These are phyloP conservation scores for Zangia roseola DNA, from an alignment of 768 basidiomycete species.

Conservation along the genomic window DNA sequence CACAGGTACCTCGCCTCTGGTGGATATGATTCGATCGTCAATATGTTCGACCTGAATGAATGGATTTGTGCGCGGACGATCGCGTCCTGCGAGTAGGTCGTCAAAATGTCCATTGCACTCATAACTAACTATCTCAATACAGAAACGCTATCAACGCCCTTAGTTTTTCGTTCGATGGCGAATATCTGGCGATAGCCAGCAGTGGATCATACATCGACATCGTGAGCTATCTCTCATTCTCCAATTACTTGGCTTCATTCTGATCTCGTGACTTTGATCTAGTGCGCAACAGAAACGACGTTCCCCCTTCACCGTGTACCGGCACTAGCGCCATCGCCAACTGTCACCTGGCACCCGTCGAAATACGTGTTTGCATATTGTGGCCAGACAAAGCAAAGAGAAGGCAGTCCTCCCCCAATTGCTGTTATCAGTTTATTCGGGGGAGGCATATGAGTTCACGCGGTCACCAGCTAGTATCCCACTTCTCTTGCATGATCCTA, in stretches of 20 bases:
- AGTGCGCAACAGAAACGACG: slow-evolving; percentile 82
- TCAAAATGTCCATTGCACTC: neutral
- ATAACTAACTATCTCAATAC: slow-evolving; percentile 4
- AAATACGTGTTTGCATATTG: slow-evolving; percentile 82
- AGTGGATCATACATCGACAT: slow-evolving; percentile 75
- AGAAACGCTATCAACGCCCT: slow-evolving; percentile 71
- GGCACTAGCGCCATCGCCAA: slow-evolving; percentile 66
- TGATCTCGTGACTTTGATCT: slow-evolving; percentile 1
- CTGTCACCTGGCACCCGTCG: slow-evolving; percentile 81
- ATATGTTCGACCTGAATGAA: slow-evolving; percentile 74
- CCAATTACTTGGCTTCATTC: neutral
- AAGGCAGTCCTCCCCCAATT: slow-evolving; percentile 62
- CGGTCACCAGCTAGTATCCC: neutral
- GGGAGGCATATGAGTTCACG: slow-evolving; percentile 31
- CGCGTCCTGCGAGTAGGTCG: slow-evolving; percentile 73
- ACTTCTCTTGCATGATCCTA: neutral
- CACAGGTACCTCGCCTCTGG: slow-evolving; percentile 74
- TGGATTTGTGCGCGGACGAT: slow-evolving; percentile 81
- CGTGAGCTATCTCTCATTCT: slow-evolving; percentile 40
- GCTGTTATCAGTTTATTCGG: slow-evolving; percentile 78
- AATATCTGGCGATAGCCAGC: slow-evolving; percentile 77
- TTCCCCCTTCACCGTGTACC: slow-evolving; percentile 75
- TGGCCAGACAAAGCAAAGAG: slow-evolving; percentile 66
- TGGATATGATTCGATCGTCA: slow-evolving; percentile 79
- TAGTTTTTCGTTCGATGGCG: slow-evolving; percentile 82